These are phyloP conservation scores for Sphenostylis stenocarpa DNA, from an alignment of 306 rosid species.

Conservation along the genomic window DNA sequence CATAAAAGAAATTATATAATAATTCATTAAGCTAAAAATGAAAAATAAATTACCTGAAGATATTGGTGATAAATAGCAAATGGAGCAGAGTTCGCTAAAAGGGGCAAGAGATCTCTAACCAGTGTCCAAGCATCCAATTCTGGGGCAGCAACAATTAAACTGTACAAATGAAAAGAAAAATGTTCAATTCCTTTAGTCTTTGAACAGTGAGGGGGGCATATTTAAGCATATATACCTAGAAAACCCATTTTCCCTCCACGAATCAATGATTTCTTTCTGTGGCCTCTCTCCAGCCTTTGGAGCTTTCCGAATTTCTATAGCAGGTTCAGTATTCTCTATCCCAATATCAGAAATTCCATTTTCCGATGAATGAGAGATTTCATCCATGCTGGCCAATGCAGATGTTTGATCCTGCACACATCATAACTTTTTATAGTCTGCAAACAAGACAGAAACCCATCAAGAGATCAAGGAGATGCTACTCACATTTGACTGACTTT, in stretches of 20 bases:
- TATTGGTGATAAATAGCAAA: conserved; percentile 93
- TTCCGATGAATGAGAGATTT: conserved; percentile 41
- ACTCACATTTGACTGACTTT: conserved; percentile 57
- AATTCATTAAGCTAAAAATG: background rate
- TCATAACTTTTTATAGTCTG: background rate
- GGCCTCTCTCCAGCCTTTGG: conserved; percentile 83
- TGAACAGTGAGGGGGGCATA: conserved; percentile 1
- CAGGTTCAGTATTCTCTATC: conserved; percentile 38
- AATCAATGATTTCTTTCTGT: conserved; percentile 51
- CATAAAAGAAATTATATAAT: background rate
- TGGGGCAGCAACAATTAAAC: conserved; percentile 86
- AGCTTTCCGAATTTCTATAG: conserved; percentile 51
- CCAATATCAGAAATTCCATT: conserved; percentile 43
- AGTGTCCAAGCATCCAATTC: conserved; percentile 74
- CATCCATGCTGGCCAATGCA: conserved; percentile 44
- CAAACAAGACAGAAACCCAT: conserved; percentile 1
- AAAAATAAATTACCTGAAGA: conserved; percentile 67
- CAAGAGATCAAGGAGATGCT: conserved; percentile 11
- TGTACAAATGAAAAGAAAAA: conserved; percentile 33
- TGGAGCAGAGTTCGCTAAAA: conserved; percentile 85
- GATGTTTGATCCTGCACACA: conserved; percentile 51
- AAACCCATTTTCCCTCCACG: conserved; percentile 91
- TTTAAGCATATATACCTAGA: conserved; percentile 58
- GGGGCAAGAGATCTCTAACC: conserved; percentile 70
- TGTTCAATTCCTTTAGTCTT: background rate